These are phyloP conservation scores for Leccinum ochraceum DNA, from an alignment of 768 basidiomycete genomes.

Conservation along the genomic window DNA sequence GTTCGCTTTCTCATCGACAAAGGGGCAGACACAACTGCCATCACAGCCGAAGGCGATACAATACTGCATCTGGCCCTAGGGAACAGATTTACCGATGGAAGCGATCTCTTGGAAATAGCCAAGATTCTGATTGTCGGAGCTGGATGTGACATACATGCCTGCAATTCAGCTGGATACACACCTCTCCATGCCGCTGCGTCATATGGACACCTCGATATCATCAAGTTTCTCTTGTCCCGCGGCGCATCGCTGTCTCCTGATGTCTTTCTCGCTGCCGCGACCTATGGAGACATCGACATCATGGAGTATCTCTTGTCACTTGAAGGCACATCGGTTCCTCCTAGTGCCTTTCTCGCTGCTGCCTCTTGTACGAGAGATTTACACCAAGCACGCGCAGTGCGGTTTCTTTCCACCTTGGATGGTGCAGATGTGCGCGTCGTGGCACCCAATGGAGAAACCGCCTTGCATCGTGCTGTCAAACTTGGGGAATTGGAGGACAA, in stretches of 20 bases:
- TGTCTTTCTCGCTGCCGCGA: neutral
- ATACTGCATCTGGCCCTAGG: neutral
- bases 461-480: neutral
- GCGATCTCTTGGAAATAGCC: neutral
- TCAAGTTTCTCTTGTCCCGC: neutral
- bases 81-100: accelerated
- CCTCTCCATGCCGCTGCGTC: neutral
- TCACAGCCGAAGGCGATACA: neutral
- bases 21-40: neutral
- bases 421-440: neutral
- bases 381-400: neutral
- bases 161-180: neutral
- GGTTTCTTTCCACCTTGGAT: neutral
- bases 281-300: neutral
- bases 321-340: neutral
- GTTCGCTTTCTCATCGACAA: neutral
- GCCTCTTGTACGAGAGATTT: neutral
- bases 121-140: neutral
- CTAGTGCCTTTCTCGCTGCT: neutral
- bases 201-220: neutral
- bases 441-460: neutral
- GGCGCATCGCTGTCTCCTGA: neutral
- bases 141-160: neutral
- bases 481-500: neutral
- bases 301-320: neutral